These are phyloP conservation scores for Ephemerocybe angulata DNA, from an alignment of 768 basidiomycete genomes.

Conservation along the genomic window DNA sequence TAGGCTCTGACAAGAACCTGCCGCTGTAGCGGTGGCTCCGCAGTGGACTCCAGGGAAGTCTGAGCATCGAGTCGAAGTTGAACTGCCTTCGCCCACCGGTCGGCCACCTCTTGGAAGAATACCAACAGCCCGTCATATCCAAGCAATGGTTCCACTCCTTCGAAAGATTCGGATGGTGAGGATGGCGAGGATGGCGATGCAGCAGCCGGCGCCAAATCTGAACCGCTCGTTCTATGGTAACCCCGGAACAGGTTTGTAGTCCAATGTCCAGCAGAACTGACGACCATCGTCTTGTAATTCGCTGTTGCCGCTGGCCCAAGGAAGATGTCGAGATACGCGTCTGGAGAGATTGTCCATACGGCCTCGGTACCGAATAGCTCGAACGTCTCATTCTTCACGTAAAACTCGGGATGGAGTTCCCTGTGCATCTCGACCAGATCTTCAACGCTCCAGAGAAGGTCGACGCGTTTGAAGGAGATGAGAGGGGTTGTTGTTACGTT, in stretches of 20 bases:
- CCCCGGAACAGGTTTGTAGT: conserved; percentile 51
- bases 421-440: conserved; percentile 48
- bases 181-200: conserved; percentile 12
- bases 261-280: conserved; percentile 70
- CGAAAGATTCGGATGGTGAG: too few relatives aligned
- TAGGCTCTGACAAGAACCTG: conserved; percentile 60
- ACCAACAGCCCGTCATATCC: conserved; percentile 51
- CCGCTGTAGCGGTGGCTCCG: neutral
- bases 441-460: conserved; percentile 48
- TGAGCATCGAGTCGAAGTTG: conserved; percentile 37
- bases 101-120: conserved; percentile 58
- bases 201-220: neutral
- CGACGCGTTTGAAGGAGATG: conserved; percentile 61
- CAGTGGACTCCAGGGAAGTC: conserved; percentile 18
- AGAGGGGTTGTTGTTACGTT: conserved; percentile 57
- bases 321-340: conserved; percentile 52
- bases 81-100: conserved; percentile 48
- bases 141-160: conserved; percentile 26
- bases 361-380: conserved; percentile 53
- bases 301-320: conserved; percentile 41
- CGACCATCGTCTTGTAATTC: conserved; percentile 59
- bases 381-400: conserved; percentile 15
- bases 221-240: conserved; percentile 9
- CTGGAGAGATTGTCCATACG: conserved; percentile 50
- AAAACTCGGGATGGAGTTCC: conserved; percentile 26